Evolutionary conservation across 192 early-diverging fungal genomes (phyloP), one percentile per base, ranked within the genome.

Genomic region (Glomus cerebriforme): DNA sequence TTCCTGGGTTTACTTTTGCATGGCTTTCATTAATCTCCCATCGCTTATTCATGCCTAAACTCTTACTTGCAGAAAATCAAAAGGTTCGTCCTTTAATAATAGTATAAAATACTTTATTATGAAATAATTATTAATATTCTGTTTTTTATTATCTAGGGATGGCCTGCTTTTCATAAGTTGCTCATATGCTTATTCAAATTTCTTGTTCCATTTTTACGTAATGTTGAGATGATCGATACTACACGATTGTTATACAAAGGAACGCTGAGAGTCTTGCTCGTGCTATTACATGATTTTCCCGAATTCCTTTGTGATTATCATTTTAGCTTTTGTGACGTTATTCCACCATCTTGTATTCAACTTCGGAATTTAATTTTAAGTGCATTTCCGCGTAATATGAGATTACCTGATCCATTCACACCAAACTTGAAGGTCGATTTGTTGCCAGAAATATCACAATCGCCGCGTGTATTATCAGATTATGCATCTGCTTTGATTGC

Each of bases 1-100:
- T 99, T 78, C 97, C 98, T 60, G 96, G 96, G 15, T 98, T 98
- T 81, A 92, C 92, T 27, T 97, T 96, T 82, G 93, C 94, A 47
- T 99, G 98, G 97, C 86, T 98, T 26, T 93, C 94, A 82, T 86
- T 99, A 71, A 93, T 96, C 39, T 95, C 97, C 32, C 98, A 99
- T 82, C 87, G 97, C 0, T 91, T 90, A 80, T 95, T 97, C 75
- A 93, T 99, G 94, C 93, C 97, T 27, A 93, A 93, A 59, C 86
- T 98, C 37, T 83, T 95, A 35, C 69, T 90, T 43, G 85, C 89
- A 26, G 95, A 95, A 76, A 88, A 89, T 74, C 89, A 92, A 83
- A 94, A 94, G 86, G 87, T 89, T 65, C 1, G 26, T 13, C 49
- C 22, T 60, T 74, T 34, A 10, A 7, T 62, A 7, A 29, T 24